A percentile compares a stretch with the other conserved stretches of the same genome.
phyloP scores from a whole-genome alignment of 257 asterid genomes.

The Ilex aquifolium region DNA sequence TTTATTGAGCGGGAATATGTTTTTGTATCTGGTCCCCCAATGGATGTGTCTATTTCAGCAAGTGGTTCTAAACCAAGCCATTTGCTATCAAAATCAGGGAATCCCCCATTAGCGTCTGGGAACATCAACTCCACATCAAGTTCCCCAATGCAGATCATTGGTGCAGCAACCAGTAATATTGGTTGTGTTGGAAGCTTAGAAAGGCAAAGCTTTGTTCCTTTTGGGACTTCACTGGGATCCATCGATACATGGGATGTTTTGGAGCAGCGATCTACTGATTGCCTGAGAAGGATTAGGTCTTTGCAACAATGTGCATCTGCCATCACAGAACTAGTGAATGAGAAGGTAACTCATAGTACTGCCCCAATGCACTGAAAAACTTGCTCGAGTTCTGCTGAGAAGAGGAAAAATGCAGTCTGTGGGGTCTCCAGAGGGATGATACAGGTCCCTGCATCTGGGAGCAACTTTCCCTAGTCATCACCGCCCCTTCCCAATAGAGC shows the following conservation, averaged over 20 bases:
- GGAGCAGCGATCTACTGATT: slow-evolving; percentile 62
- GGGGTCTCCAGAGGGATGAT: no score
- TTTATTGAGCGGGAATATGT: slow-evolving; percentile 78
- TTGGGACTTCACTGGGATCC: slow-evolving; percentile 57
- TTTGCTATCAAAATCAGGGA: slow-evolving; percentile 42
- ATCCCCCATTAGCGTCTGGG: slow-evolving; percentile 37
- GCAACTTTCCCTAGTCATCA: no score
- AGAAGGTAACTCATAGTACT: slow-evolving; percentile 47
- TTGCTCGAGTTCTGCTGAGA: no score
- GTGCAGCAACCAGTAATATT: slow-evolving; percentile 32
- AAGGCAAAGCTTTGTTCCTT: slow-evolving; percentile 51
- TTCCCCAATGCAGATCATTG: slow-evolving; percentile 53
- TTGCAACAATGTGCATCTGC: slow-evolving; percentile 59
- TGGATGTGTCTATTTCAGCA: slow-evolving; percentile 57
- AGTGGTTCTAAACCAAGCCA: slow-evolving; percentile 38
- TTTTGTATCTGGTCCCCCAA: slow-evolving; percentile 63
- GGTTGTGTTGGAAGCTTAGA: slow-evolving; percentile 37
- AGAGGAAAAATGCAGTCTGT: no score
- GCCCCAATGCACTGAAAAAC: not conserved
- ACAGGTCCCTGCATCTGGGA: no score
- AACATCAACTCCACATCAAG: slow-evolving; percentile 34
- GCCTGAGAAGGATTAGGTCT: slow-evolving; percentile 66
- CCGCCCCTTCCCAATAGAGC: no score
- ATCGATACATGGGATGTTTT: slow-evolving; percentile 33
- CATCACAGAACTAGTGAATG: slow-evolving; percentile 62